Percentiles rank a stretch among this genome's conserved stretches.
phyloP scores from a whole-genome alignment of 805 yeast species.

The Barnettozyma salicaria region DNA sequence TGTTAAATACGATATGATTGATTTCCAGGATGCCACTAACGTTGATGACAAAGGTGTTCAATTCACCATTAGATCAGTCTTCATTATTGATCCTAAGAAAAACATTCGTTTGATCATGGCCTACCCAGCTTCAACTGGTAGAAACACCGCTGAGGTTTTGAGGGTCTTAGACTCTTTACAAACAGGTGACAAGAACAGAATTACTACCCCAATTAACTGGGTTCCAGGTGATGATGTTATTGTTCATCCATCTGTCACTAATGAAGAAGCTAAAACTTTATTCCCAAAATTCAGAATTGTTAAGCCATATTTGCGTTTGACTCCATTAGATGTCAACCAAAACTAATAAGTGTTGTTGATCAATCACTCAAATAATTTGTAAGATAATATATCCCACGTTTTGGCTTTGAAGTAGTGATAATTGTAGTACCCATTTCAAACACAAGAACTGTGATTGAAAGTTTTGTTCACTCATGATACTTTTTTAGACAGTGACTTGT shows the following conservation, averaged over 20 bases:
- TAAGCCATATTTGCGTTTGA: constrained; percentile 60
- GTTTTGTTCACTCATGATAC: too few relatives aligned
- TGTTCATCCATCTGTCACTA: constrained; percentile 58
- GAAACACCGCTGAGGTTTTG: constrained; percentile 70
- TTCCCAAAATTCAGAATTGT: constrained; percentile 57
- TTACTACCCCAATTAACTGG: constrained; percentile 73
- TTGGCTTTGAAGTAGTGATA: too few relatives aligned
- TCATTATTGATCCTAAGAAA: constrained; percentile 63
- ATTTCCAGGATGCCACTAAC: constrained; percentile 61
- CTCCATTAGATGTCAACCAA: constrained; percentile 28
- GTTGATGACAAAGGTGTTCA: constrained; percentile 59
- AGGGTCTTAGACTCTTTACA: constrained; percentile 68
- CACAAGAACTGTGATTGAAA: too few relatives aligned
- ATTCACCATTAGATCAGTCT: constrained; percentile 65
- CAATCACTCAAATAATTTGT: constrained; percentile 1
- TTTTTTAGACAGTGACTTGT: too few relatives aligned
- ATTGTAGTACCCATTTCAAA: too few relatives aligned
- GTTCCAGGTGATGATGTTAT: constrained; percentile 68
- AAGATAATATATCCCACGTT: not conserved
- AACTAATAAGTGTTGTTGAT: not conserved
- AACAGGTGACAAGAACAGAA: constrained; percentile 51
- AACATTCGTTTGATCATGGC: constrained; percentile 56
- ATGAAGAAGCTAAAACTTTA: constrained; percentile 51
- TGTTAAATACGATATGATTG: constrained; percentile 60
- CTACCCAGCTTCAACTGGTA: constrained; percentile 70